phyloP scores from a whole-genome alignment of 2,329 filamentous ascomycete species.

The Elsinoe arachidis region DNA sequence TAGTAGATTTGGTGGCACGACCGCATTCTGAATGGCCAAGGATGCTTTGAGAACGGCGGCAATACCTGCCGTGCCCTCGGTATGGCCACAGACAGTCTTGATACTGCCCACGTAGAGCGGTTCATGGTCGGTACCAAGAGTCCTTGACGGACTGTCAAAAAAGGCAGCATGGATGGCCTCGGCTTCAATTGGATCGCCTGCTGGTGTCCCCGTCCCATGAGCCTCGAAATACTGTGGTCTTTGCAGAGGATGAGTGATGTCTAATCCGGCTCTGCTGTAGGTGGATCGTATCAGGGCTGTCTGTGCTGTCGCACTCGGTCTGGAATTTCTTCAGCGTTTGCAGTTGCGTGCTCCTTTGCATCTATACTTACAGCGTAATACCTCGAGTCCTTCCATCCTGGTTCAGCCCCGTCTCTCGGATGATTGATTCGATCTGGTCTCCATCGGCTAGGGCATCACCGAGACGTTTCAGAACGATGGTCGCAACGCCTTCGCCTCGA shows the following conservation, averaged over 20 bases:
- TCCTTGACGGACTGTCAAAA: constrained; percentile 14
- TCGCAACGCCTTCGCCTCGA: constrained; percentile 45
- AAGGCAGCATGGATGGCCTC: constrained; percentile 17
- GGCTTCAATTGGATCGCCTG: constrained; percentile 23
- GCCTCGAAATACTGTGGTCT: constrained; percentile 19
- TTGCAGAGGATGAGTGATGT: constrained; percentile 15
- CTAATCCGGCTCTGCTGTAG: constrained; percentile 31
- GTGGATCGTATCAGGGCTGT: constrained; percentile 27
- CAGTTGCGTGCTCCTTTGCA: neutral
- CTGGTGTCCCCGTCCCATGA: constrained; percentile 25
- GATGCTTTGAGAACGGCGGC: constrained; percentile 22
- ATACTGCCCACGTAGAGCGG: constrained; percentile 20
- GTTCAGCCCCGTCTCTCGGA: constrained; percentile 30
- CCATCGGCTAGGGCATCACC: constrained; percentile 39
- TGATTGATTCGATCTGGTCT: constrained; percentile 36
- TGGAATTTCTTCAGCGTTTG: neutral
- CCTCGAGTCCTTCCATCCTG: constrained; percentile 33
- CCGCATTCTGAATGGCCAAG: constrained; percentile 21
- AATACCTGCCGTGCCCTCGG: constrained; percentile 20
- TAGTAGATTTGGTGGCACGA: constrained; percentile 22
- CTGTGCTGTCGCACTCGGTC: constrained; percentile 31
- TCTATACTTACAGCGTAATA: constrained; percentile 26
- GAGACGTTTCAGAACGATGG: constrained; percentile 45
- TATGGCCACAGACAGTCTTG: constrained; percentile 23
- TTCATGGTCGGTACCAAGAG: neutral